Conservation (phyloP, 495 filamentous ascomycete genomes). For the Penicillium herquei region DNA sequence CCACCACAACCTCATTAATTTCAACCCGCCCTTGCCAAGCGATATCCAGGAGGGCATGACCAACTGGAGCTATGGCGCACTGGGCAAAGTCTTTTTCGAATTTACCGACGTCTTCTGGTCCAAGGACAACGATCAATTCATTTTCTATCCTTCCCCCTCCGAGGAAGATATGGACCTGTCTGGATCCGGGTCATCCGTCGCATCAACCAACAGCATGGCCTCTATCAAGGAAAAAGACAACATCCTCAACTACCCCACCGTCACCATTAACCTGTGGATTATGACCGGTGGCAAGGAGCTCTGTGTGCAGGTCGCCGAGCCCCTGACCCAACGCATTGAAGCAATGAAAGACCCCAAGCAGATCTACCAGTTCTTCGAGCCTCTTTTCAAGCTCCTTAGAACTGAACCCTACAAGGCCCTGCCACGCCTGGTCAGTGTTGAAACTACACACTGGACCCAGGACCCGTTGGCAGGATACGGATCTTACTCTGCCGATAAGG, state of each 20-base stretch:
- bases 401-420: constrained; percentile 26
- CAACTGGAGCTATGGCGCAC: constrained; percentile 20
- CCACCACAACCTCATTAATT: constrained; percentile 24
- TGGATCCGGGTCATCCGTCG: constrained; percentile 13
- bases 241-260: constrained; percentile 26
- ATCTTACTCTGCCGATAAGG: constrained; percentile 25
- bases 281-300: constrained; percentile 25
- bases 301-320: constrained; percentile 26
- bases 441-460: constrained; percentile 28
- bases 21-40: constrained; percentile 24
- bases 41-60: constrained; percentile 25
- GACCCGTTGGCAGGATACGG: constrained; percentile 25
- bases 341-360: constrained; percentile 19
- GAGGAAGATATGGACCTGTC: constrained; percentile 8
- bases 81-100: constrained; percentile 28
- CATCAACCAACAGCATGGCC: constrained; percentile 12
- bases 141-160: constrained; percentile 24
- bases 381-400: constrained; percentile 24
- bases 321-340: constrained; percentile 25
- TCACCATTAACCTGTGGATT: constrained; percentile 26
- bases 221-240: constrained; percentile 20
- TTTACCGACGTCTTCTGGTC: constrained; percentile 26
- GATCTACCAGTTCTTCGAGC: constrained; percentile 25
- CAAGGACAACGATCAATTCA: constrained; percentile 27
- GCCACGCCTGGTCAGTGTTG: constrained; percentile 21